Conservation (phyloP, 1,139 yeast species). For the Kurtzmaniella quercitrusa region DNA sequence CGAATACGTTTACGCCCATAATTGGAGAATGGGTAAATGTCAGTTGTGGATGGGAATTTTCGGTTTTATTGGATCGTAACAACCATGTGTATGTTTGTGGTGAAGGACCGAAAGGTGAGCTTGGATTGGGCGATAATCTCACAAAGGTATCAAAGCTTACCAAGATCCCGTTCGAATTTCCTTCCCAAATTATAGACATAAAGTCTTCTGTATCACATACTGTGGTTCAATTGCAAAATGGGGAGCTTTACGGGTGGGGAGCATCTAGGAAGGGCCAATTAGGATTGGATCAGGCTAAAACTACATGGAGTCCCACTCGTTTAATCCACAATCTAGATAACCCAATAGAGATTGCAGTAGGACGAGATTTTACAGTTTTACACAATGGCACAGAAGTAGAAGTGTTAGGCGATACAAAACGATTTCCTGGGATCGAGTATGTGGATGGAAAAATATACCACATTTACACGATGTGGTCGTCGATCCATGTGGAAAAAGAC, state of each 20-base stretch:
- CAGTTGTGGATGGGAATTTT: constrained; percentile 78
- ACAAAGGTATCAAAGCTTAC: constrained; percentile 12
- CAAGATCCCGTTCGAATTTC: constrained; percentile 12
- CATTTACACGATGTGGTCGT: constrained; percentile 75
- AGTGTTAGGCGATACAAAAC: constrained; percentile 15
- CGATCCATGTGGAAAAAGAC: constrained; percentile 46
- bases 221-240: constrained; percentile 38
- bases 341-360: constrained; percentile 23
- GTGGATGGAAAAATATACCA: not conserved
- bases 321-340: constrained; percentile 14
- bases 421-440: constrained; percentile 1
- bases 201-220: constrained; percentile 56
- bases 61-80: constrained; percentile 42
- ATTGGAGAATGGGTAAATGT: constrained; percentile 38
- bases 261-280: constrained; percentile 74
- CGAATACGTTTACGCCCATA: constrained; percentile 19
- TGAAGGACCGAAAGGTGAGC: constrained; percentile 65
- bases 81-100: constrained; percentile 54
- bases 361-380: constrained; percentile 42
- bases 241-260: constrained; percentile 75
- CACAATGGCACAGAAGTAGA: constrained; percentile 6
- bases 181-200: constrained; percentile 20
- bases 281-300: constrained; percentile 16
- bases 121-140: constrained; percentile 50
- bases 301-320: constrained; percentile 22